Base-by-base conservation (phyloP, 306 rosid species). In the Medicago arabica region DNA sequence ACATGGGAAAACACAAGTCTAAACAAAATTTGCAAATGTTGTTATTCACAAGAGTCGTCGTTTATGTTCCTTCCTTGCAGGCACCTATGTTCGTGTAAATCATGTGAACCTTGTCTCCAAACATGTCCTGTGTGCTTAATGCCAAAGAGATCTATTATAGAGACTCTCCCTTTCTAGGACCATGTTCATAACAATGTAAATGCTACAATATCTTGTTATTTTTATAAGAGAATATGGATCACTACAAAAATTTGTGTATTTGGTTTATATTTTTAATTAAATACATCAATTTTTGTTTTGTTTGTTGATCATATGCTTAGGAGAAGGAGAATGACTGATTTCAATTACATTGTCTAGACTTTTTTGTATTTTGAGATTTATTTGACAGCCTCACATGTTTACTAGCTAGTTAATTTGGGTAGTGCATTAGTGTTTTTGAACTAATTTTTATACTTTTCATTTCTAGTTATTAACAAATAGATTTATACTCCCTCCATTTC, bases 41-140 rank as follows among this genome's bases (percentile, higher is more conserved):
- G 98, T 66, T 66, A 85, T 68, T 78, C 18, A 71, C 63, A 84
- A 5, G 83, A 38, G 3, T 67, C 94, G 54, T 60, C 86, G 70
- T 59, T 83, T 36, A 18, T 93, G 88, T 86, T 91, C 31, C 93
- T 93, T 75, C 96, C 98, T 67, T 89, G 97, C 78, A 80, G 97
- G 61, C 98, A 91, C 69, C 93, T 91, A 19, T 89, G 94, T 80
- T 88, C 91, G 16, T 66, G 70, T 18, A 18, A 55, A 55, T 6
- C 31, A 11, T 55, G 61, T 55, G 61, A 55, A 25, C 14, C 23
- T 55, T 55, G 12, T 55, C 61, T 55, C 13, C 11, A 9, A 55
- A 5, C 61, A 19, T 55, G 61, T 55, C 61, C 61, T 9, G 31
- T 18, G 61, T 55, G 61, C 25, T 1, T 55, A 18, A 4, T 9